These are phyloP conservation scores for Linnemannia elongata DNA, from an alignment of 192 early-diverging fungal genomes.

Conservation along the genomic window DNA sequence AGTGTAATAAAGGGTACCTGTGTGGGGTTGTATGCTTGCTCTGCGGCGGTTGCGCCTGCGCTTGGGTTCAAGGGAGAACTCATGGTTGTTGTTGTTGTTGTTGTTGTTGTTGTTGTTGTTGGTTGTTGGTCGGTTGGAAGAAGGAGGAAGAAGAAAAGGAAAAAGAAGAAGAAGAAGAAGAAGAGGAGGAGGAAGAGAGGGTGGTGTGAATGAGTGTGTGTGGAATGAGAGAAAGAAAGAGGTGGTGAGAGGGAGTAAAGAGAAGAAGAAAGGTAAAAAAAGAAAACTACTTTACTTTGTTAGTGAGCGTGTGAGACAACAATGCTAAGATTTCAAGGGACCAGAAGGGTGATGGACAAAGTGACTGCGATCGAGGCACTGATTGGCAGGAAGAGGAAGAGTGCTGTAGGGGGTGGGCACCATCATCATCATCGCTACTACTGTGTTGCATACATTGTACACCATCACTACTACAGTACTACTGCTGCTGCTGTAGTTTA, in stretches of 20 bases:
- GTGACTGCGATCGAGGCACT: background rate
- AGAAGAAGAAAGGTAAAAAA: background rate
- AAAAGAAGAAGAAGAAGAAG: no score
- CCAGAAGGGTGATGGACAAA: background rate
- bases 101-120: no score
- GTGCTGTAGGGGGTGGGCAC: background rate
- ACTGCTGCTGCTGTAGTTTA: no score
- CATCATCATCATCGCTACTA: no score
- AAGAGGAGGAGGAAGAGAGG: no score
- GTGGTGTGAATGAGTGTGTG: no score
- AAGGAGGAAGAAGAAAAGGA: no score
- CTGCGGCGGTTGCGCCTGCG: slow-evolving; percentile 36
- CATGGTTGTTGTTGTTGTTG: slow-evolving; percentile 12
- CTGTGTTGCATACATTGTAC: no score
- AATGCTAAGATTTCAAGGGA: no score
- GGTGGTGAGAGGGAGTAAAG: background rate
- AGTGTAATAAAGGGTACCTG: slow-evolving; percentile 16
- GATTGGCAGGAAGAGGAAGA: background rate
- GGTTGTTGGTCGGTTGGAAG: no score
- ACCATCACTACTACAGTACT: no score
- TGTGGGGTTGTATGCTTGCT: slow-evolving; percentile 27
- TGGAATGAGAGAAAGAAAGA: background rate
- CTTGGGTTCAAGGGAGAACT: slow-evolving; percentile 42
- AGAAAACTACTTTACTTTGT: background rate
- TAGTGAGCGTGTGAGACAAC: background rate